These are phyloP conservation scores for Jatropha curcas DNA, from an alignment of 345 rosid species.

Conservation along the genomic window DNA sequence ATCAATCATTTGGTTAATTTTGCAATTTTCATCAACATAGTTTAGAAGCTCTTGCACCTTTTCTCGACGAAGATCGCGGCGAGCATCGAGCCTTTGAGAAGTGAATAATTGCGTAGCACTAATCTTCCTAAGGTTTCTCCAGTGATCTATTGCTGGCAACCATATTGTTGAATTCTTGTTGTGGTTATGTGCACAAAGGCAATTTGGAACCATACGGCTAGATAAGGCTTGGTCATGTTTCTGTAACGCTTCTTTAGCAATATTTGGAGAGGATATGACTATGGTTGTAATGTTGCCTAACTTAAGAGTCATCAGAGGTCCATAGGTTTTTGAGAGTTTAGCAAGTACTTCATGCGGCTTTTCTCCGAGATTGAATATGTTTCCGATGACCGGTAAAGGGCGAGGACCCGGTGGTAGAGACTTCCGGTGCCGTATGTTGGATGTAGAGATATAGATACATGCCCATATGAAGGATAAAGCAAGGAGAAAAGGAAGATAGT, in stretches of 20 bases:
- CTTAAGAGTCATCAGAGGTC: slow-evolving; percentile 19
- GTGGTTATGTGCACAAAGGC: neutral
- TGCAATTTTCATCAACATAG: slow-evolving; percentile 1
- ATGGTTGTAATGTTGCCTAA: neutral
- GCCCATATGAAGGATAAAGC: neutral
- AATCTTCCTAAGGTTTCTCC: slow-evolving; percentile 19
- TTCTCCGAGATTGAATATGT: neutral
- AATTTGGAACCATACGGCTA: neutral
- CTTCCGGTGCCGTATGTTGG: neutral
- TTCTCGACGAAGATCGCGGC: slow-evolving; percentile 6
- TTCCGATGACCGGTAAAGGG: slow-evolving; percentile 9
- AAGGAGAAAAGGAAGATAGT: neutral
- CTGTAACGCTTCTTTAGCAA: slow-evolving; percentile 8
- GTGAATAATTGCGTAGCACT: slow-evolving; percentile 13
- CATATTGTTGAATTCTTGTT: neutral
- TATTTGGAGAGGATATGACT: neutral
- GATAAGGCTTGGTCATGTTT: slow-evolving; percentile 16
- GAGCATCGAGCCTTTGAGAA: slow-evolving; percentile 5
- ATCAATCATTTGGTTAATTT: slow-evolving; percentile 11
- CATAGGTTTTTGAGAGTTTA: slow-evolving; percentile 5
- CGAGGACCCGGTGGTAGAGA: neutral
- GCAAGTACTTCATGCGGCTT: slow-evolving; percentile 1
- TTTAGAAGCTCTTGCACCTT: slow-evolving; percentile 16
- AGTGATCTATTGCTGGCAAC: neutral
- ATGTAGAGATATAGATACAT: neutral